Evolutionary conservation across 108 stramenopile genomes (phyloP), one percentile per base, ranked within the genome.

Genomic region (Epithemia pelagica): DNA sequence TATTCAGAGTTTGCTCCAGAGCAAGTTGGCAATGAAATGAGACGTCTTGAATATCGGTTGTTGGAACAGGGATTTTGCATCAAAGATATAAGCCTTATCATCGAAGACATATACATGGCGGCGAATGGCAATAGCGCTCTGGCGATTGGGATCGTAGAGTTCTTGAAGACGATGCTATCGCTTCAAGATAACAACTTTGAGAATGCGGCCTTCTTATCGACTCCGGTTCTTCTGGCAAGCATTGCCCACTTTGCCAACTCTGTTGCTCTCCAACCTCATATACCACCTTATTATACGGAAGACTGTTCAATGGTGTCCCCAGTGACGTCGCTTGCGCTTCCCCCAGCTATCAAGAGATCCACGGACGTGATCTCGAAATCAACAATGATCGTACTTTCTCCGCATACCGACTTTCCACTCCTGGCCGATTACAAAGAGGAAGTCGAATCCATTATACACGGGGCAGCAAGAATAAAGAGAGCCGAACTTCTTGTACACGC

Each of bases 171-270:
- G 3, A 57, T 57, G 26, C n/a, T 57, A n/a, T 26, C 56, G 15
- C 5, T 23, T 7, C 26, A 7, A 19, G 22, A 26, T 57, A n/a
- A 26, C n/a, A 21, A 18, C n/a, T 7, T 18, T 57, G 56, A 57
- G 5, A n/a, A 57, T 57, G 7, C 56, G 7, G 37, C 15, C 5
- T 46, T 46, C 15, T 15, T 46, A 15, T 46, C 37, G 24, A 61
- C 27, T 18, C 30, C 61, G 10, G 71, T 85, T 0, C 61, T 90
- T 15, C 70, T 87, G 19, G 89, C 89, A 30, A 78, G 82, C 54
- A 78, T 84, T 26, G 64, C 86, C 58, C 89, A 90, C 62, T 90
- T 80, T 67, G 74, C 77, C 28, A 86, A 90, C 66, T 90, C 86
- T 54, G 70, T 90, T 2, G 61, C 68, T 18, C 82, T 84, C 1